A percentile compares a stretch with the other conserved stretches of the same genome.
Conservation (phyloP, 345 rosid genomes). For the Acer negundo region DNA sequence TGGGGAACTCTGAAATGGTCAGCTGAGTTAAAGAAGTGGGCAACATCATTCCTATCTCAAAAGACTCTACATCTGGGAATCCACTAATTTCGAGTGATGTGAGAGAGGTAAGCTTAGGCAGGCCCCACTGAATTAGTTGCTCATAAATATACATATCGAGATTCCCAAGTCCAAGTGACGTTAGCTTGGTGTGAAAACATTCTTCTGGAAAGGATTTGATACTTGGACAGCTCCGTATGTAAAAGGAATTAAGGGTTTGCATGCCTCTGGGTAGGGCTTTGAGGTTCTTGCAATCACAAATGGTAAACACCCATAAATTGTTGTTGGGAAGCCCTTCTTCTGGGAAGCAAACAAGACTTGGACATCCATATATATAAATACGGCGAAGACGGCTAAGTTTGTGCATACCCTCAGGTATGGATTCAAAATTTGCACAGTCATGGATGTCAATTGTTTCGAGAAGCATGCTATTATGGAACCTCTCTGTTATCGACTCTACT, state of each 20-base stretch:
- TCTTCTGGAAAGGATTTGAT: constrained; percentile 12
- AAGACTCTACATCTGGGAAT: constrained; percentile 15
- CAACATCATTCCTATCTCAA: constrained; percentile 21
- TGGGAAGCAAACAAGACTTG: neutral
- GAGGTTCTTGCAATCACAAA: neutral
- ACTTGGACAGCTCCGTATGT: neutral
- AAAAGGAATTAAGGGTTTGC: neutral
- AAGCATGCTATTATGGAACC: neutral
- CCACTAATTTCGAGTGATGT: neutral
- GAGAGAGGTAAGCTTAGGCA: constrained; percentile 23
- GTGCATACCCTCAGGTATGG: neutral
- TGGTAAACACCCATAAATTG: neutral
- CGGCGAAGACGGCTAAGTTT: neutral
- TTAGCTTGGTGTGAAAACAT: constrained; percentile 4
- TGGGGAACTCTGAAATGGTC: neutral
- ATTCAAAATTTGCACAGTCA: neutral
- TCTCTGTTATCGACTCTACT: neutral
- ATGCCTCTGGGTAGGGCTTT: constrained; percentile 1
- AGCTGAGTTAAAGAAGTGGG: constrained; percentile 2
- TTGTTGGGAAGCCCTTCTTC: neutral
- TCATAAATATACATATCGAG: neutral
- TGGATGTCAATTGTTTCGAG: neutral
- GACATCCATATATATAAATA: neutral
- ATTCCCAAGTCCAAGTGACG: neutral
- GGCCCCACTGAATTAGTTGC: constrained; percentile 21